Base-by-base conservation (phyloP, 495 filamentous ascomycete species). In the Hypoxylon rickii region DNA sequence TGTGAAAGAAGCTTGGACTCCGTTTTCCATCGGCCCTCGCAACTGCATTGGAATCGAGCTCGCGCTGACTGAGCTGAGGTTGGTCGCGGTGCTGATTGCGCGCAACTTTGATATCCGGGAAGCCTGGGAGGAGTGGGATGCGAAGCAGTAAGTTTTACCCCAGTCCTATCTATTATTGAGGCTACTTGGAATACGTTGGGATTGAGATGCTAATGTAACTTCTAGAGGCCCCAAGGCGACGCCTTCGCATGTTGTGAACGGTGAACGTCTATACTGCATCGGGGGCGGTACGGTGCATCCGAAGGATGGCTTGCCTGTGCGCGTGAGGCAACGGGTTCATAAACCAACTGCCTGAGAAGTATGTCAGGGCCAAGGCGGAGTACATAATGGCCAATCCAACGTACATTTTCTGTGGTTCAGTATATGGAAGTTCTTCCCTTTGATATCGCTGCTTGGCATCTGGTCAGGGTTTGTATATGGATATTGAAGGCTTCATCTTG, bases 11-110 rank as follows among this genome's bases (percentile, higher is more conserved):
- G 74, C 78, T 0, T 84, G 72, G 72, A 62, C 73, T n/a, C 75
- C 77, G 13, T 84, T 84, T 50, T 78, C 79, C 38, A 62, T 70
- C 7, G 81, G 82, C 1, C 76, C 81, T 8, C 54, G 82, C 3
- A 72, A 68, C 15, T 85, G 82, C 56, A 78, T 84, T 17, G 81
- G 83, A 0, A 76, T 83, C 64, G 73, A 78, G 32, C 64, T 83
- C 29, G 77, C 77, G 2, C 66, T 81, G 57, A 66, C 74, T 5
- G 79, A 83, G 61, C 60, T 77, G 18, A 70, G 70, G 40, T 63
- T 80, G 20, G 65, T 76, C 11, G 29, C 82, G 13, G 76, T 72
- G 0, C 51, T 83, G 58, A 75, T 70, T 11, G 58, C 73, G 7
- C 68, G 81, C 16, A 62, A 64, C 4, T 80, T 84, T 58, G 72